These are phyloP conservation scores for Rachicladosporium sp. DNA, from an alignment of 2,329 filamentous ascomycete species.

Conservation along the genomic window DNA sequence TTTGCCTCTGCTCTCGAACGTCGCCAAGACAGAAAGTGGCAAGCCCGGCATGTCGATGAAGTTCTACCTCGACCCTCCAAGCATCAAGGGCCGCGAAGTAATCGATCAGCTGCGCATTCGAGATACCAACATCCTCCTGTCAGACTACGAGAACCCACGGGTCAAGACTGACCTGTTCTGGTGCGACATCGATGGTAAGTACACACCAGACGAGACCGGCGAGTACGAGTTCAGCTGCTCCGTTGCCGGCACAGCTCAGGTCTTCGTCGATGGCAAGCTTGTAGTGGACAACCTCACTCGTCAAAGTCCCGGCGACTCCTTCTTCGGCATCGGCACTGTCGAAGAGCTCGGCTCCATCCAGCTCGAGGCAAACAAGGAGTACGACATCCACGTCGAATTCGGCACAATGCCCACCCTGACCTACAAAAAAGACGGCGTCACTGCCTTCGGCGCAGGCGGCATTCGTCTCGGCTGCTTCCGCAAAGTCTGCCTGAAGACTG, in stretches of 20 bases:
- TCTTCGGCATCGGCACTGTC: slow-evolving; percentile 52
- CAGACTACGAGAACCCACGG: slow-evolving; percentile 38
- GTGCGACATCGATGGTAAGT: slow-evolving; percentile 40
- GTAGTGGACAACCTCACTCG: slow-evolving; percentile 52
- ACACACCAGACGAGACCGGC: slow-evolving; percentile 48
- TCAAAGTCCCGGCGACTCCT: slow-evolving; percentile 47
- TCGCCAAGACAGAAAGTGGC: slow-evolving; percentile 11
- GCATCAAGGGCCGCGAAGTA: slow-evolving; percentile 30
- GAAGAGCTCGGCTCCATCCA: slow-evolving; percentile 49
- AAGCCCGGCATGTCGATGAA: slow-evolving; percentile 17
- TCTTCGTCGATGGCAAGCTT: slow-evolving; percentile 50
- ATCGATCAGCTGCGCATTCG: slow-evolving; percentile 40
- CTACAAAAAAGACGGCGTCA: slow-evolving; percentile 41
- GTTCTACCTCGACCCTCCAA: slow-evolving; percentile 45
- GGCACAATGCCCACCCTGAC: slow-evolving; percentile 56
- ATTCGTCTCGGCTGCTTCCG: slow-evolving; percentile 48
- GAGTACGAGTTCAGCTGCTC: slow-evolving; percentile 54
- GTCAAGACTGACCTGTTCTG: slow-evolving; percentile 27
- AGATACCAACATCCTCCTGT: slow-evolving; percentile 31
- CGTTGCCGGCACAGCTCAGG: slow-evolving; percentile 51
- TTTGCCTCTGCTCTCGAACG: slow-evolving; percentile 16
- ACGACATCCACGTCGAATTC: slow-evolving; percentile 49
- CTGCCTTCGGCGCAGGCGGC: slow-evolving; percentile 55
- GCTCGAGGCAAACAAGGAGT: slow-evolving; percentile 47
- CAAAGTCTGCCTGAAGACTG: slow-evolving; percentile 47